A percentile compares a stretch with the other conserved stretches of the same genome.
Evolutionary conservation across 2,329 filamentous ascomycete species (phyloP).

Genomic region (Clonostachys sp.): DNA sequence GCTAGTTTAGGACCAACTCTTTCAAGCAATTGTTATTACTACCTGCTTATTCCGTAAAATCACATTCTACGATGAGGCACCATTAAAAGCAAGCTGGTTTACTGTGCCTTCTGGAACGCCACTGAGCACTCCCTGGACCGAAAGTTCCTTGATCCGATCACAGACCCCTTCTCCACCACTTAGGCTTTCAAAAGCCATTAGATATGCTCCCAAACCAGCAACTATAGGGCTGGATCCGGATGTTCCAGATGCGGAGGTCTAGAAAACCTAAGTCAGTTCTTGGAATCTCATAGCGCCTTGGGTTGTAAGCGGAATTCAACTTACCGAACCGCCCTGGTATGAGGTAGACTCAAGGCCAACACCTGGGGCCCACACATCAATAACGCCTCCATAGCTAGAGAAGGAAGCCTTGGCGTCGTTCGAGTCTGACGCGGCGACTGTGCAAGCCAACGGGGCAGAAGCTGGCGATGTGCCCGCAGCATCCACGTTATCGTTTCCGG

Average conservation of each 20-base stretch:
- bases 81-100: slow-evolving; percentile 70
- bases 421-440: slow-evolving; percentile 34
- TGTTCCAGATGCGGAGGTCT: slow-evolving; percentile 74
- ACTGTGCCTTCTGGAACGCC: slow-evolving; percentile 76
- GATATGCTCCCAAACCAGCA: slow-evolving; percentile 82
- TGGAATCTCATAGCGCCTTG: neutral
- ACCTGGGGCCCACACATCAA: slow-evolving; percentile 35
- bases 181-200: slow-evolving; percentile 48
- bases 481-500: slow-evolving; percentile 32
- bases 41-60: too few relatives aligned
- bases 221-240: slow-evolving; percentile 95
- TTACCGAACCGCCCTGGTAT: slow-evolving; percentile 1
- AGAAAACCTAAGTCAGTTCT: neutral
- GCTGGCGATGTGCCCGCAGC: slow-evolving; percentile 35
- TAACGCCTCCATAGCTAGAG: slow-evolving; percentile 35
- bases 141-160: slow-evolving; percentile 44
- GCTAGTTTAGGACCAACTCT: too few relatives aligned
- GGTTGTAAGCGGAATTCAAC: neutral
- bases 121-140: slow-evolving; percentile 67
- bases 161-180: slow-evolving; percentile 33
- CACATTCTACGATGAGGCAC: slow-evolving; percentile 7
- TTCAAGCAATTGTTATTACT: too few relatives aligned
- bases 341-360: slow-evolving; percentile 26
- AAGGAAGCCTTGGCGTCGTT: slow-evolving; percentile 27
- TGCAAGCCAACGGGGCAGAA: slow-evolving; percentile 33